Evolutionary conservation across 2,329 filamentous ascomycete genomes (phyloP), one percentile per base, ranked within the genome.

Genomic region (Pyricularia sp.): DNA sequence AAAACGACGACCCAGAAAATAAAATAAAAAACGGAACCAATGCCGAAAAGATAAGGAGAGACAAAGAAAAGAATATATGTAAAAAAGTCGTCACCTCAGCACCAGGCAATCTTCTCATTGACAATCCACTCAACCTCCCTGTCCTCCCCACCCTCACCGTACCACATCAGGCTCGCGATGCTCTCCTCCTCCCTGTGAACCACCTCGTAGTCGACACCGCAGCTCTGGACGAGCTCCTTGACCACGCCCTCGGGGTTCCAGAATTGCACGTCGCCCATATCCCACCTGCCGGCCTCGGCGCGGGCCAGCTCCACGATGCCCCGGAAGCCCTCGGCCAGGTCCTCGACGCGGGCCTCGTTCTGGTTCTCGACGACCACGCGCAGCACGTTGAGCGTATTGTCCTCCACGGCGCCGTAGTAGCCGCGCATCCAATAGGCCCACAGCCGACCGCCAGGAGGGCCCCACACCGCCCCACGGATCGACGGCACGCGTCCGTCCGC

Each of bases 101-200:
- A 92, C 91, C 91, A 94, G 0, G 83, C 90, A 79, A 86, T 93
- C 79, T 92, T 93, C 78, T 94, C 90, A 74, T 91, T 92, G 14
- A 83, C 86, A 67, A 92, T 79, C 91, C 92, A 94, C 66, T 91
- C 87, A 6, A 92, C 78, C 28, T 85, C 81, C 6, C 82, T 42
- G 4, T 55, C 20, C 65, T 26, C 66, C 80, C 0, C 77, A 80
- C 1, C 79, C 74, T 14, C 79, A 3, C 87, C 89, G 74, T 91
- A 90, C 90, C 90, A 93, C 78, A 85, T 87, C 77, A 94, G 75
- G 73, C 89, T 90, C 0, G 90, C 82, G 70, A 94, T 91, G 76
- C 89, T 92, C 68, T 89, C 85, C 66, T 78, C 79, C 68, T 93
- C 86, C 42, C 92, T 81, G 2, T 85, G 81, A 0, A 87, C 82